Evolutionary conservation across 179 eudicot species (phyloP).

Genomic region (Dionaea muscipula): DNA sequence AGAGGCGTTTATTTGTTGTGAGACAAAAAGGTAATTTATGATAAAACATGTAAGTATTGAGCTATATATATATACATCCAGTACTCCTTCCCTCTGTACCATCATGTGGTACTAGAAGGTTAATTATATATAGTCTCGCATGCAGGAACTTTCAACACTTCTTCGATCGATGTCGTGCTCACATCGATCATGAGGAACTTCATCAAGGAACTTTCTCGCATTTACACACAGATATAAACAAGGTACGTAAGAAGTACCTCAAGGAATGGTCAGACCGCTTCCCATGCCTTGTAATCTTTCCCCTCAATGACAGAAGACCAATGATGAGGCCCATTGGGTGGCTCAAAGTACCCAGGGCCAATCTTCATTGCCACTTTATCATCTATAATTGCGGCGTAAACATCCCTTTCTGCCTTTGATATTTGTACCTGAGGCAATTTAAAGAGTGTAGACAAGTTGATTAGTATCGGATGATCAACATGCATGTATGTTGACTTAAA

Average conservation of each 20-base stretch:
- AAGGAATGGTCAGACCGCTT: slow-evolving; percentile 28
- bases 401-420: slow-evolving; percentile 76
- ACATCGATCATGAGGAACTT: neutral
- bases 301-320: slow-evolving; percentile 79
- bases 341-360: slow-evolving; percentile 86
- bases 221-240: neutral
- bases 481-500: no score
- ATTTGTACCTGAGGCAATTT: slow-evolving; percentile 41
- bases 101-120: neutral
- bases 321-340: slow-evolving; percentile 36
- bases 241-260: neutral
- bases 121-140: neutral
- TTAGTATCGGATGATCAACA: neutral
- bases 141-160: slow-evolving; percentile 1
- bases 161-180: neutral
- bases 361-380: slow-evolving; percentile 87
- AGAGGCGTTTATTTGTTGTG: no score
- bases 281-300: slow-evolving; percentile 83
- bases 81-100: no score
- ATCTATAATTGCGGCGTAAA: slow-evolving; percentile 78
- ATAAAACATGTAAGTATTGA: no score
- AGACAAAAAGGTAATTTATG: no score
- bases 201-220: neutral
- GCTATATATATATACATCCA: no score
- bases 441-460: neutral